phyloP scores from a whole-genome alignment of 805 yeast species.

The Hanseniaspora lindneri region DNA sequence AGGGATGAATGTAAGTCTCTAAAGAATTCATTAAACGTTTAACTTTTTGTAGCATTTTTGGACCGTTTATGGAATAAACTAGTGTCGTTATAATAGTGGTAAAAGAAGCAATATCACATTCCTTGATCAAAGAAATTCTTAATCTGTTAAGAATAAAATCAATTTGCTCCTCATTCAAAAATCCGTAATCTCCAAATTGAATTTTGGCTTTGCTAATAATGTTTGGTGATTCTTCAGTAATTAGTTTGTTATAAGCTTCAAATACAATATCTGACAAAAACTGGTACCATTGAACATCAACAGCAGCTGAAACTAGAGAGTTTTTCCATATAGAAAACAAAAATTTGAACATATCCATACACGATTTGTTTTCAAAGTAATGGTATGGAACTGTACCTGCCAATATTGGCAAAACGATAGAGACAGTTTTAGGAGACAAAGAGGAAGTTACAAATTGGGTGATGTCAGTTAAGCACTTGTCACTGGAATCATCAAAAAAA shows the following conservation, averaged over 20 bases:
- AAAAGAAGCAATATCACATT: slow-evolving; percentile 32
- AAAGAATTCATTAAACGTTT: slow-evolving; percentile 52
- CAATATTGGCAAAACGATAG: slow-evolving; percentile 41
- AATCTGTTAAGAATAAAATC: slow-evolving; percentile 47
- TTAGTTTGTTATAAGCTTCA: slow-evolving; percentile 30
- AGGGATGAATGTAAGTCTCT: slow-evolving; percentile 80
- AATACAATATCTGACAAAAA: slow-evolving; percentile 52
- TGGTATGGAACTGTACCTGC: slow-evolving; percentile 42
- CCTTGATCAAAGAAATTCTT: slow-evolving; percentile 31
- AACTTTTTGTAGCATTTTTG: slow-evolving; percentile 39
- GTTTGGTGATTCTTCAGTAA: slow-evolving; percentile 23
- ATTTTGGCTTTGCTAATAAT: slow-evolving; percentile 25
- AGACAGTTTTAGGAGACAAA: slow-evolving; percentile 43
- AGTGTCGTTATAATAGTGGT: slow-evolving; percentile 38
- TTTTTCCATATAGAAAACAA: slow-evolving; percentile 64
- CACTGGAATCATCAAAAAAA: slow-evolving; percentile 40
- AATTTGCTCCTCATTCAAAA: slow-evolving; percentile 53
- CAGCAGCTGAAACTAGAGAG: slow-evolving; percentile 35
- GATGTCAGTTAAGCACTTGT: slow-evolving; percentile 33
- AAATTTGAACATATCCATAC: slow-evolving; percentile 49
- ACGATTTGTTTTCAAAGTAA: slow-evolving; percentile 29
- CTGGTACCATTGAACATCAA: slow-evolving; percentile 55
- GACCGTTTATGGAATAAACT: slow-evolving; percentile 51
- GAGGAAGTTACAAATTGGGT: slow-evolving; percentile 42
- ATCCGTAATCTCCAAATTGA: slow-evolving; percentile 43